Base-by-base conservation (phyloP, 495 filamentous ascomycete species). In the Neurospora africana region DNA sequence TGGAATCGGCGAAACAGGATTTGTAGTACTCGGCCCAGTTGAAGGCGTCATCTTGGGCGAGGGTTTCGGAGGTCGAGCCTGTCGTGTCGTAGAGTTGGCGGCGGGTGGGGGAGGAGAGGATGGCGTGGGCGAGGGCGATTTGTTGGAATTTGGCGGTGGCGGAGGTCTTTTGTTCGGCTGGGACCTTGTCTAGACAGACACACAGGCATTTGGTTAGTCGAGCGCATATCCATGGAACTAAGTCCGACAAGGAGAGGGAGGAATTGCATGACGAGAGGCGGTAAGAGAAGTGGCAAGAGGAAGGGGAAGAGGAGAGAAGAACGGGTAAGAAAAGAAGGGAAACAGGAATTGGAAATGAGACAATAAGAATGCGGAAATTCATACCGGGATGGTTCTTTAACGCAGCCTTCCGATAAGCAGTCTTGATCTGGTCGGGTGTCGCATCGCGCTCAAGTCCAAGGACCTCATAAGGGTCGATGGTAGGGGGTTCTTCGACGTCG, bases 381-480 rank as follows among this genome's bases (percentile, higher is more conserved):
- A 91, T 91, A 84, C 97, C 95, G 11, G 95, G 95, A 80, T 99
- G 95, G 79, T 93, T 92, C 79, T 91, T 93, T 11, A 98, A 85
- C 0, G 96, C 92, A 5, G 93, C 91, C 78, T 91, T 93, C 41
- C 94, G 89, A 83, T 97, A 99, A 67, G 93, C 93, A 70, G 89
- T 89, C 71, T 94, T 92, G 76, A 99, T 88, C 73, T 97, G 91
- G 37, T 89, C 80, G 38, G 90, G 86, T 13, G 86, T 86, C 35
- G 91, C 88, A 21, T 87, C 86, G 44, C 86, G 85, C 19, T 87
- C 84, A 67, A 98, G 78, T 30, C 85, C 87, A 23, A 98, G 90
- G 70, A 97, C 88, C 44, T 86, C 89, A 81, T 99, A 99, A 74
- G 95, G 95, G 81, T 98, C 91, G 72, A 92, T 87, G 35, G 70